Evolutionary conservation across 805 yeast species (phyloP), one percentile per base, ranked within the genome.

Genomic region (Lipomyces sp.): DNA sequence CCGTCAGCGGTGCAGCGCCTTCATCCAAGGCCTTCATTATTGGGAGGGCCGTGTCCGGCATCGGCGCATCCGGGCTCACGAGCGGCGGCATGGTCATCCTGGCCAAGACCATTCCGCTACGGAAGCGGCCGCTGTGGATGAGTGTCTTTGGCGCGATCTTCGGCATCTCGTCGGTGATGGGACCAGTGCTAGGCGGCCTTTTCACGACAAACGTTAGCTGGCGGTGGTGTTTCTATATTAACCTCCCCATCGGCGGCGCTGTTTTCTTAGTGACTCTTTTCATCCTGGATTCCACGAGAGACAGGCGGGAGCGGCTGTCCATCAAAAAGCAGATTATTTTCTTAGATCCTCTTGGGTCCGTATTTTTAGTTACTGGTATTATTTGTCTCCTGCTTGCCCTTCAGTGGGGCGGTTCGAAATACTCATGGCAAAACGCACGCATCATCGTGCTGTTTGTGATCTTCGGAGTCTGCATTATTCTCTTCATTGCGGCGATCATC

Each of bases 111-210:
- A 23, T 18, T 3, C 41, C 41, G 22, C 10, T 38, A 13, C 28
- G 8, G 3, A 38, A 18, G 28, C 41, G 13, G 13, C 31, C 41
- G 19, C 61, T 21, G 35, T 64, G 31, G 66, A n/a, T n/a, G n/a
- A n/a, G n/a, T n/a, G n/a, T n/a, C n/a, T n/a, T n/a, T n/a, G n/a
- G 66, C 45, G 48, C 54, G 5, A 46, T 61, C 38, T 68, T 67
- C 66, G 65, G 65, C 3, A 43, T 68, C 2, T 65, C 67, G 4
- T 75, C 76, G 56, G 73, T 77, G 2, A 59, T 74, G n/a, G 84
- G 83, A 1, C 84, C 85, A 0, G 72, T 81, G 38, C 53, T 78
- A 7, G 77, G 81, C 67, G 75, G 80, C 34, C 78, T 72, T 0
- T 75, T 78, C 58, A 71, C 78, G 7, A 63, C 68, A 43, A 60